A percentile compares a stretch with the other conserved stretches of the same genome.
These are phyloP conservation scores for Colletotrichum filicis DNA, from an alignment of 2,329 filamentous ascomycete genomes.

Conservation along the genomic window DNA sequence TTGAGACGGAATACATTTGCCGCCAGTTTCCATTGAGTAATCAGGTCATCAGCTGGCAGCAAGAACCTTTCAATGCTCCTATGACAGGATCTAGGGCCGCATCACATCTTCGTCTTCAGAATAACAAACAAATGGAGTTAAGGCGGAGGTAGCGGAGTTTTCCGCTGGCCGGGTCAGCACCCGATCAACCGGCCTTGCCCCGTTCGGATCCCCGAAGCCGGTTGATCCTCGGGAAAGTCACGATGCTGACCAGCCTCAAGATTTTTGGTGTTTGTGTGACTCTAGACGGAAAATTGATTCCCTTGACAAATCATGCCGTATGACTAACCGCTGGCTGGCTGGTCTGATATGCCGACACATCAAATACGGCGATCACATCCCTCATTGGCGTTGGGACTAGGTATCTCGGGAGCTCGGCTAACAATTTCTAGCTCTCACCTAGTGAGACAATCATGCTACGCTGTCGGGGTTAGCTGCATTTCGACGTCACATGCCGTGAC, in stretches of 20 bases:
- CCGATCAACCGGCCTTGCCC: neutral
- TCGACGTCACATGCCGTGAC: constrained; percentile 15
- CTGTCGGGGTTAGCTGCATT: constrained; percentile 1
- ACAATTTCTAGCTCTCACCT: neutral
- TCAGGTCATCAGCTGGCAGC: neutral
- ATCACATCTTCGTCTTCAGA: neutral
- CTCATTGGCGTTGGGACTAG: neutral
- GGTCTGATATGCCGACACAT: neutral
- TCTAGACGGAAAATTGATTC: neutral
- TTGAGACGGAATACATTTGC: neutral
- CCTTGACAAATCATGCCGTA: neutral
- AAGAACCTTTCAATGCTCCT: too few species aligned
- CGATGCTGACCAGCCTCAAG: neutral
- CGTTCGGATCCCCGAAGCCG: neutral
- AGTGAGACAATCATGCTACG: neutral
- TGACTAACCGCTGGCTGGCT: neutral
- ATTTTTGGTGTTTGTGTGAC: neutral
- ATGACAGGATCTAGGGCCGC: neutral
- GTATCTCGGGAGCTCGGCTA: neutral
- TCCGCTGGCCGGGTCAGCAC: neutral
- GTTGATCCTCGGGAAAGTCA: neutral
- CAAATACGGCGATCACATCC: neutral
- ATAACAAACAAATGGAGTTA: neutral
- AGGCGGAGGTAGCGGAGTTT: neutral
- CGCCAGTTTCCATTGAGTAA: neutral